Base-by-base conservation (phyloP, 495 filamentous ascomycete species). In the Aspergillus carlsbadensis region DNA sequence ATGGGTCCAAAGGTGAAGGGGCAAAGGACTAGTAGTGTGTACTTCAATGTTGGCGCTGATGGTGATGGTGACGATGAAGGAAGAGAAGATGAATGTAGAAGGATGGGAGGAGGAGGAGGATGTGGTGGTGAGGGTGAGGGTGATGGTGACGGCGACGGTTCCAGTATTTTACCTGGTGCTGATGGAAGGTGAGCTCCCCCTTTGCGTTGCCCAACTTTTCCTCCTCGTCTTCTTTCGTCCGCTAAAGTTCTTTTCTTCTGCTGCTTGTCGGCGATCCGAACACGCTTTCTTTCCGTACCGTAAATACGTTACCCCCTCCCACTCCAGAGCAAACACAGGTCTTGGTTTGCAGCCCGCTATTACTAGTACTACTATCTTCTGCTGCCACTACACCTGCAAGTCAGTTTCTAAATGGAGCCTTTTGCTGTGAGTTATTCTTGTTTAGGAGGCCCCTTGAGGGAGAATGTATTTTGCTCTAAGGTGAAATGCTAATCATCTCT, bases 171-270 rank as follows among this genome's bases (percentile, higher is more conserved):
- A 18, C 36, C 21, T 15, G 45, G 21, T 36, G 45, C 10, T 34
- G 14, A 37, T 10, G 48, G 31, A 40, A 20, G 31, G 2, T 39
- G 35, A 10, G 17, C 37, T 58, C 31, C 44, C 51, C 41, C 46
- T 50, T 52, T 37, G 40, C 31, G 24, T 50, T 40, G 43, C 43
- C 48, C 53, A 50, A 49, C 24, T 57, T 53, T 49, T 39, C 21
- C 34, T 46, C 44, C 39, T 58, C 54, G 57, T 36, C 40, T 34
- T 29, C 26, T 18, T 57, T 47, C 56, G 52, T 55, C 51, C 44
- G 14, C 49, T 20, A 13, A 39, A 34, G 39, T 42, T 17, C 22
- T 50, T 49, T 46, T 53, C 44, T 29, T 29, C 26, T 50, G 13
- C 26, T 54, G 29, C 42, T 54, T 24, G 31, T 56, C 36, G 45